A percentile compares a stretch with the other conserved stretches of the same genome.
These are phyloP conservation scores for Syzygium malaccense DNA, from an alignment of 441 rosid species.

Conservation along the genomic window DNA sequence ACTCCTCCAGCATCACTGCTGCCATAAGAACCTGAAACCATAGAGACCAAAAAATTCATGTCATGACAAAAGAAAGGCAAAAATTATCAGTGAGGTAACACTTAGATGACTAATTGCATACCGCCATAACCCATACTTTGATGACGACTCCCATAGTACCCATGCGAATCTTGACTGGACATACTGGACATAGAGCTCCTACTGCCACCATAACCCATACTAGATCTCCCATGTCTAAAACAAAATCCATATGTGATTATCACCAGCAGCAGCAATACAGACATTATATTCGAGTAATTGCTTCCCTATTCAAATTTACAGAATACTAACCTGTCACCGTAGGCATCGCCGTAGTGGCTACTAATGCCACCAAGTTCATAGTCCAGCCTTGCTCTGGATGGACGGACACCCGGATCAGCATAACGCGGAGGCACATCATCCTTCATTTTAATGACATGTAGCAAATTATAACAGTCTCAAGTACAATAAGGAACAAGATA, in stretches of 20 bases:
- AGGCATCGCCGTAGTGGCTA: conserved; percentile 70
- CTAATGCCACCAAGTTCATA: conserved; percentile 58
- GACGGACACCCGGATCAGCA: conserved; percentile 62
- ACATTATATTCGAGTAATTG: neutral
- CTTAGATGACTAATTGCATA: conserved; percentile 11
- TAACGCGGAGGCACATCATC: conserved; percentile 83
- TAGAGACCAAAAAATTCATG: neutral
- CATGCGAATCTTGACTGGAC: conserved; percentile 73
- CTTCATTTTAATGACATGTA: conserved; percentile 22
- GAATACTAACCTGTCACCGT: conserved; percentile 58
- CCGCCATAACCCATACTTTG: conserved; percentile 77
- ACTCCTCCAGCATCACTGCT: conserved; percentile 67
- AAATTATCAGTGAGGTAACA: neutral
- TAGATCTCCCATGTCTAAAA: conserved; percentile 71
- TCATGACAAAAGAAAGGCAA: neutral
- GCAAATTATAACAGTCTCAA: neutral
- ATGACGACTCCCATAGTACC: conserved; percentile 66
- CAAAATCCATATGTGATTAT: conserved; percentile 3
- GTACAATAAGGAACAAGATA: neutral
- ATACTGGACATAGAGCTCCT: conserved; percentile 58
- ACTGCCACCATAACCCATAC: conserved; percentile 74
- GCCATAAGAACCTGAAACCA: conserved; percentile 71
- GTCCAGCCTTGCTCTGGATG: conserved; percentile 87
- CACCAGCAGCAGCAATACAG: neutral
- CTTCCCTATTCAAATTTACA: neutral